phyloP scores from a whole-genome alignment of 352 stramenopile species.

The Pythium sp. region DNA sequence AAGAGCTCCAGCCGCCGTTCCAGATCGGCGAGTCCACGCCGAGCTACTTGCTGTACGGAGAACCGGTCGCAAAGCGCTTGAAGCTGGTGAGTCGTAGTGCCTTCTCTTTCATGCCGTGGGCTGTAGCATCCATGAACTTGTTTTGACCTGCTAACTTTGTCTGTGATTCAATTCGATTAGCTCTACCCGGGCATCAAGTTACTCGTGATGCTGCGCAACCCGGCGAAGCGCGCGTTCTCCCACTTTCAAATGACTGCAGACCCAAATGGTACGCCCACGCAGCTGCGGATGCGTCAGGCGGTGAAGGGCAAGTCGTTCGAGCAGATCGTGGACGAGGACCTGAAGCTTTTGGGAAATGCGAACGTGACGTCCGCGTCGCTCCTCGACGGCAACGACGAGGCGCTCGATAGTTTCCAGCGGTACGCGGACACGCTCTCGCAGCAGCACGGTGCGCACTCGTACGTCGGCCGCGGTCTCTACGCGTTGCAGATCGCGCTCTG shows the following conservation, averaged over 20 bases:
- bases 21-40: slow-evolving; percentile 87
- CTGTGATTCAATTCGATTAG: slow-evolving; percentile 9
- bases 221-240: slow-evolving; percentile 87
- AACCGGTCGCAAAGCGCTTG: slow-evolving; percentile 40
- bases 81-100: slow-evolving; percentile 21
- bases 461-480: slow-evolving; percentile 90
- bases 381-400: slow-evolving; percentile 18
- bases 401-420: slow-evolving; percentile 32
- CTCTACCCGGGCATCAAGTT: slow-evolving; percentile 64
- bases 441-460: slow-evolving; percentile 72
- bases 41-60: slow-evolving; percentile 76
- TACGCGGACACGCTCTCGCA: slow-evolving; percentile 45
- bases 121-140: slow-evolving; percentile 86
- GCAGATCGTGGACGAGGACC: slow-evolving; percentile 83
- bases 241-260: slow-evolving; percentile 95
- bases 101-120: slow-evolving; percentile 55
- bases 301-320: slow-evolving; percentile 84
- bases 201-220: slow-evolving; percentile 93
- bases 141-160: background rate
- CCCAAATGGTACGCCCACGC: slow-evolving; percentile 60
- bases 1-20: slow-evolving; percentile 49
- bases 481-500: slow-evolving; percentile 89
- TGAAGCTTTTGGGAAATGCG: slow-evolving; percentile 59
- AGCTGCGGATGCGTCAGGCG: slow-evolving; percentile 74
- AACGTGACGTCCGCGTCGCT: slow-evolving; percentile 17